A percentile compares a stretch with the other conserved stretches of the same genome.
phyloP scores from a whole-genome alignment of 2,329 filamentous ascomycete species.

The Talaromyces albobiverticillius region DNA sequence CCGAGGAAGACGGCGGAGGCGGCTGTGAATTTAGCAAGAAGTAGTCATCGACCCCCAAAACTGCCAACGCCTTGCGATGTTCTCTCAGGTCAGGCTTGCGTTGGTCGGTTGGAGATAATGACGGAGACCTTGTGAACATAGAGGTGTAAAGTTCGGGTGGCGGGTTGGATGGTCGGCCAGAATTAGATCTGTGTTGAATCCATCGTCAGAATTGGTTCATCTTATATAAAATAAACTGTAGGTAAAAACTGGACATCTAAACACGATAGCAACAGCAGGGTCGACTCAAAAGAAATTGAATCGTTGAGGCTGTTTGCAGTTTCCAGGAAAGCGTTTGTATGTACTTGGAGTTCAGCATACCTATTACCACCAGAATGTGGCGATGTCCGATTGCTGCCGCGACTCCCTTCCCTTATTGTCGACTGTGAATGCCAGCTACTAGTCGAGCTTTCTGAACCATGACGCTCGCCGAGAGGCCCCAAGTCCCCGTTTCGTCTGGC shows the following conservation, averaged over 20 bases:
- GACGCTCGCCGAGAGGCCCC: slow-evolving; percentile 31
- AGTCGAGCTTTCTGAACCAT: slow-evolving; percentile 41
- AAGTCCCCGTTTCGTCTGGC: slow-evolving; percentile 27
- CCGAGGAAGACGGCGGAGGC: slow-evolving; percentile 3
- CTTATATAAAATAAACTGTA: background rate
- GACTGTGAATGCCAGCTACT: slow-evolving; percentile 40
- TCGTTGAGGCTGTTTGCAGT: background rate
- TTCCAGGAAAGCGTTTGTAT: background rate
- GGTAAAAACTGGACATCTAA: background rate
- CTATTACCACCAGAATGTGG: slow-evolving; percentile 7
- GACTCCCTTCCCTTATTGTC: slow-evolving; percentile 31
- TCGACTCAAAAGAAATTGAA: background rate
- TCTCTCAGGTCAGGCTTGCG: slow-evolving; percentile 33
- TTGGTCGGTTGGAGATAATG: slow-evolving; percentile 37
- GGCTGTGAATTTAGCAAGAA: slow-evolving; percentile 3
- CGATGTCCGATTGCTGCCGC: slow-evolving; percentile 21
- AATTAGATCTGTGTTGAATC: background rate
- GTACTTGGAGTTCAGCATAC: background rate
- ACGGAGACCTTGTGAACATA: slow-evolving; percentile 34
- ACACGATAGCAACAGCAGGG: background rate
- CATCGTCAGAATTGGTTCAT: background rate
- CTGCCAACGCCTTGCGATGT: slow-evolving; percentile 33
- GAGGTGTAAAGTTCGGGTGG: slow-evolving; percentile 27
- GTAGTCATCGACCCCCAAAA: slow-evolving; percentile 28
- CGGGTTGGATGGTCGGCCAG: slow-evolving; percentile 4